A percentile compares a stretch with the other conserved stretches of the same genome.
Conservation (phyloP, 495 filamentous ascomycete species). For the Aspergillus biplanus region DNA sequence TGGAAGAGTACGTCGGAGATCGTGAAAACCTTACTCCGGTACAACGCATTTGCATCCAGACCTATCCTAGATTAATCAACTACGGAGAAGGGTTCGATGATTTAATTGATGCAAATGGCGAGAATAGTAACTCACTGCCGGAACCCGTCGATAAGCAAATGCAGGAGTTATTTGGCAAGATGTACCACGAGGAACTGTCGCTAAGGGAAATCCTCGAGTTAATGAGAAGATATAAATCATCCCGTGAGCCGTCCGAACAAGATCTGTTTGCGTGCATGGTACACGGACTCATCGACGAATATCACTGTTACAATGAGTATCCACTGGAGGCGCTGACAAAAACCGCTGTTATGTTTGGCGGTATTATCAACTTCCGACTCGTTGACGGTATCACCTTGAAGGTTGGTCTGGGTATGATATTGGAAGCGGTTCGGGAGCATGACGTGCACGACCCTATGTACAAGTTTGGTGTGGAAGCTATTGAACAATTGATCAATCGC, state of each 20-base stretch:
- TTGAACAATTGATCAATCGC: constrained; percentile 80
- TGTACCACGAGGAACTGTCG: constrained; percentile 88
- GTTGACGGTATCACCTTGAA: constrained; percentile 88
- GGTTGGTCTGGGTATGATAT: constrained; percentile 91
- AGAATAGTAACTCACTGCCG: constrained; percentile 76
- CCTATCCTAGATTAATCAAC: constrained; percentile 94
- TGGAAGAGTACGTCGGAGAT: constrained; percentile 67
- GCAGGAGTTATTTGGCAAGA: constrained; percentile 94
- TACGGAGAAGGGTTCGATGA: constrained; percentile 91
- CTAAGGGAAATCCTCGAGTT: constrained; percentile 79
- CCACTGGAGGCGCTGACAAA: constrained; percentile 91
- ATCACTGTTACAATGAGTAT: constrained; percentile 91
- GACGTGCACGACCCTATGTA: constrained; percentile 85
- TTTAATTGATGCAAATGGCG: constrained; percentile 82
- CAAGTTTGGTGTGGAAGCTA: constrained; percentile 96
- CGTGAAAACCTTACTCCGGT: constrained; percentile 62
- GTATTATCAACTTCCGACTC: constrained; percentile 90
- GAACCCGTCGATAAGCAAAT: constrained; percentile 82
- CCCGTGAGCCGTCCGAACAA: constrained; percentile 78
- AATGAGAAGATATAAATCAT: constrained; percentile 83
- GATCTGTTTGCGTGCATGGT: constrained; percentile 99
- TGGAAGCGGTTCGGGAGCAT: constrained; percentile 88
- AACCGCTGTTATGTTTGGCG: constrained; percentile 94
- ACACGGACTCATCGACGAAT: constrained; percentile 96
- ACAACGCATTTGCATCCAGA: constrained; percentile 85